Conservation (phyloP, 2,329 filamentous ascomycete species). For the Exophiala sp. region DNA sequence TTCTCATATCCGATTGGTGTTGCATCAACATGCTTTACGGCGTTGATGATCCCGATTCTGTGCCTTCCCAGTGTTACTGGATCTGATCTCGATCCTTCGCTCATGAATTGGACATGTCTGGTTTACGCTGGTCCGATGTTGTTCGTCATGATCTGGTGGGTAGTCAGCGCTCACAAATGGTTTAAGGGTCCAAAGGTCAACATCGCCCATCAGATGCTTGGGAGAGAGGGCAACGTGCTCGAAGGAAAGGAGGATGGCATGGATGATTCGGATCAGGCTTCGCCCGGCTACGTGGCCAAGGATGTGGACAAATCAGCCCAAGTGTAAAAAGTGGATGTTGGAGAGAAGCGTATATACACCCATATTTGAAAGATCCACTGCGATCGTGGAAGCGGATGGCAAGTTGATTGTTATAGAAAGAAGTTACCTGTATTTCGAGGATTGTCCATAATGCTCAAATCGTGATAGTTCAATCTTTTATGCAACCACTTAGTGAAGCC, state of each 20-base stretch:
- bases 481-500: too few species aligned
- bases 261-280: constrained; percentile 12
- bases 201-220: constrained; percentile 41
- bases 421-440: too few species aligned
- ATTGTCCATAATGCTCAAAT: too few species aligned
- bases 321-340: constrained; percentile 3
- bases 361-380: too few species aligned
- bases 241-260: constrained; percentile 31
- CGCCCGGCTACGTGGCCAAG: background rate
- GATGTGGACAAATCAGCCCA: constrained; percentile 11
- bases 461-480: too few species aligned
- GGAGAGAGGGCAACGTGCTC: constrained; percentile 37
- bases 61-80: constrained; percentile 61
- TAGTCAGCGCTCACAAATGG: constrained; percentile 34
- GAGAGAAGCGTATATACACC: too few species aligned
- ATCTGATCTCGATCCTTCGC: constrained; percentile 57
- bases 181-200: constrained; percentile 36
- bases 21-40: constrained; percentile 57
- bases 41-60: constrained; percentile 65
- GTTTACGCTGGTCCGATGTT: constrained; percentile 35
- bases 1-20: constrained; percentile 57
- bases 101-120: constrained; percentile 41
- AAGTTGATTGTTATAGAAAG: too few species aligned
- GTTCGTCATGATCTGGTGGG: constrained; percentile 31
- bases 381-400: too few species aligned